Percentiles rank a stretch among this genome's conserved stretches.
Evolutionary conservation across 176 grass and related monocot species (phyloP).

Genomic region (Oryza nivara): DNA sequence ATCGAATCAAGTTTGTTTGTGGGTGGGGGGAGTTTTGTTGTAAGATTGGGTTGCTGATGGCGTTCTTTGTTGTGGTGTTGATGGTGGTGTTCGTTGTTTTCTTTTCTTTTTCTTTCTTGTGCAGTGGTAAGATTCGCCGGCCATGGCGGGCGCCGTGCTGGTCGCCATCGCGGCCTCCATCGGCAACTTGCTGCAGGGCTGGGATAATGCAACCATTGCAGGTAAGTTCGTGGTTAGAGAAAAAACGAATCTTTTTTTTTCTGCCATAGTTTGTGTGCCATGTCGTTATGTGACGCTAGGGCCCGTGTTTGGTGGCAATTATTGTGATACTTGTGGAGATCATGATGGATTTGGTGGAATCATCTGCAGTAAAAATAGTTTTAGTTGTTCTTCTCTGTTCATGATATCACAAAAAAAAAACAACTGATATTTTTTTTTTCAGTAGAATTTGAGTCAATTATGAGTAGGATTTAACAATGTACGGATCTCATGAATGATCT

Average conservation of each 20-base stretch:
- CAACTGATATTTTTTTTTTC: not conserved
- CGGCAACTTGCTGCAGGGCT: slow-evolving; percentile 81
- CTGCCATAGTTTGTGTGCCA: not conserved
- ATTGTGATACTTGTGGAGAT: slow-evolving; percentile 57
- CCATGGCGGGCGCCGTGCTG: slow-evolving; percentile 77
- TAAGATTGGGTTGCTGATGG: slow-evolving; percentile 19
- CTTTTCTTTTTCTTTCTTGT: not conserved
- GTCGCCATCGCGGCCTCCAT: slow-evolving; percentile 85
- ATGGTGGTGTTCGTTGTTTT: not conserved
- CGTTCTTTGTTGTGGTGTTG: not conserved
- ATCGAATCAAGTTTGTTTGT: not conserved
- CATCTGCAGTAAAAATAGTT: slow-evolving; percentile 14
- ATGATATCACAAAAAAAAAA: not conserved
- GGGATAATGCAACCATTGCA: slow-evolving; percentile 95
- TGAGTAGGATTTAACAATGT: not conserved
- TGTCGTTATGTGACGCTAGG: slow-evolving; percentile 35
- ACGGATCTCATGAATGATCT: not conserved
- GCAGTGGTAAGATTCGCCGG: slow-evolving; percentile 49
- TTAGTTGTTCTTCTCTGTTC: not conserved
- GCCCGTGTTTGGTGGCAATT: slow-evolving; percentile 52
- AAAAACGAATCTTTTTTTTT: slow-evolving; percentile 38
- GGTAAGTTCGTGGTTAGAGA: slow-evolving; percentile 53
- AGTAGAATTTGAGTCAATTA: not conserved
- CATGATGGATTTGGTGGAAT: slow-evolving; percentile 42
- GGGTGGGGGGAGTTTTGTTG: not conserved